Base-by-base conservation (phyloP, 2,329 filamentous ascomycete genomes). In the Dendryphion nanum region DNA sequence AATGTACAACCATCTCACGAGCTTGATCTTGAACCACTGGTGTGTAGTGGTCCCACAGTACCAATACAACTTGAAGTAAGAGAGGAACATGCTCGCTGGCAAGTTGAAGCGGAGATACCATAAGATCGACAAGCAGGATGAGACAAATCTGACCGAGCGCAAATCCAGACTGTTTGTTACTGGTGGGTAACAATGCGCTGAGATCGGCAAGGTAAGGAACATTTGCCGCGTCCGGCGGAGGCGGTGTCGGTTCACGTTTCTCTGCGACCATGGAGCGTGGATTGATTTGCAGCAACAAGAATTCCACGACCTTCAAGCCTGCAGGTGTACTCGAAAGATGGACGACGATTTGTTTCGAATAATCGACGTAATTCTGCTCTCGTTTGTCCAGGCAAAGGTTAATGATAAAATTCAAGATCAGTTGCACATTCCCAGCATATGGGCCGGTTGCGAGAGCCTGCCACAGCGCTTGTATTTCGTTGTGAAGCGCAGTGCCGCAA, bases 211-310 rank as follows among this genome's bases (percentile, higher is more conserved):
- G 86, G 61, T 98, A 97, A 0, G 93, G 93, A 23, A 97, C 71
- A 35, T 78, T 77, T 42, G 75, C 76, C 37, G 83, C 78, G 57
- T 96, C 90, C 1, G 84, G 77, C 2, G 89, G 87, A 6, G 83
- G 44, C 10, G 57, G 57, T 21, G 52, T 52, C 20, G 61, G 52
- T 36, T 66, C 61, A 33, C 80, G 77, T 64, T 91, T 94, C 59
- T 94, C 86, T 51, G 89, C 88, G 7, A 96, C 89, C 91, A 98
- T 97, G n/a, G 89, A 86, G 63, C 93, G 94, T 1, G 94, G 91
- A 0, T 82, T 87, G 45, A 98, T 89, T 49, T 96, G 89, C 67
- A 94, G 77, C 18, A 97, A 72, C 38, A 98, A 75, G 51, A 96
- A 96, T 48, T 98, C 93, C 8, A 98, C 84, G 3, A 98, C 90